Evolutionary conservation across 805 yeast species (phyloP).

Genomic region (Starmerella geochares): DNA sequence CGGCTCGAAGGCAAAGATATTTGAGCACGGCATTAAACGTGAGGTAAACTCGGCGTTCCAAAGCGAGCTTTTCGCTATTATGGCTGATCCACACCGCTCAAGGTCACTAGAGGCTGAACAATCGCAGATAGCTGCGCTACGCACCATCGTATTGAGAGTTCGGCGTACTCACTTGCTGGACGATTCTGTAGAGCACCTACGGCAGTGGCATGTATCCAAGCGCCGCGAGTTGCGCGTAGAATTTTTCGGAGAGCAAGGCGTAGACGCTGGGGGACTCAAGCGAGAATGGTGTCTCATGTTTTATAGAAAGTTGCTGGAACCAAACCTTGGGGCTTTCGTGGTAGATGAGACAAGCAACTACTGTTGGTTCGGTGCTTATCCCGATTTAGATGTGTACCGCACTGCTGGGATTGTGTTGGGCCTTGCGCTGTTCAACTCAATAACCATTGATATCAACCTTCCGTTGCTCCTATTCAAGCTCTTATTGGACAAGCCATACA

Average conservation of each 20-base stretch:
- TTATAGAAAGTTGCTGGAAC: conserved; percentile 58
- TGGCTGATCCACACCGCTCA: conserved; percentile 7
- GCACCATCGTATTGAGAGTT: conserved; percentile 42
- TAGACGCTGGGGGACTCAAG: conserved; percentile 89
- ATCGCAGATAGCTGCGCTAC: conserved; percentile 2
- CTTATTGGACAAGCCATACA: conserved; percentile 45
- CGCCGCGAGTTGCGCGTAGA: conserved; percentile 69
- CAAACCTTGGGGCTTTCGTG: conserved; percentile 55
- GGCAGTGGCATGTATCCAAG: conserved; percentile 38
- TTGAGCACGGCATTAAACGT: conserved; percentile 43
- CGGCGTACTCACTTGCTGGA: conserved; percentile 56
- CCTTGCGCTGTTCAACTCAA: conserved; percentile 81
- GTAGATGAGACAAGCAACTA: conserved; percentile 58
- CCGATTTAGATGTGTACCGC: conserved; percentile 40
- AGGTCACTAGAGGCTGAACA: conserved; percentile 8
- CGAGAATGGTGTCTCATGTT: conserved; percentile 87
- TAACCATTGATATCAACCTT: conserved; percentile 67
- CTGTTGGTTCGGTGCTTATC: conserved; percentile 53
- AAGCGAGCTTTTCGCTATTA: conserved; percentile 19
- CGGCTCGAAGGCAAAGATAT: conserved; percentile 68
- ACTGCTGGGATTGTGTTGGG: conserved; percentile 81
- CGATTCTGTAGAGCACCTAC: conserved; percentile 55
- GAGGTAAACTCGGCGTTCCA: conserved; percentile 19
- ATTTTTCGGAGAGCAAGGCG: conserved; percentile 80
- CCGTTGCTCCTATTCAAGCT: conserved; percentile 72